A percentile compares a stretch with the other conserved stretches of the same genome.
Conservation (phyloP, 495 filamentous ascomycete genomes). For the Lophium mytilinum region DNA sequence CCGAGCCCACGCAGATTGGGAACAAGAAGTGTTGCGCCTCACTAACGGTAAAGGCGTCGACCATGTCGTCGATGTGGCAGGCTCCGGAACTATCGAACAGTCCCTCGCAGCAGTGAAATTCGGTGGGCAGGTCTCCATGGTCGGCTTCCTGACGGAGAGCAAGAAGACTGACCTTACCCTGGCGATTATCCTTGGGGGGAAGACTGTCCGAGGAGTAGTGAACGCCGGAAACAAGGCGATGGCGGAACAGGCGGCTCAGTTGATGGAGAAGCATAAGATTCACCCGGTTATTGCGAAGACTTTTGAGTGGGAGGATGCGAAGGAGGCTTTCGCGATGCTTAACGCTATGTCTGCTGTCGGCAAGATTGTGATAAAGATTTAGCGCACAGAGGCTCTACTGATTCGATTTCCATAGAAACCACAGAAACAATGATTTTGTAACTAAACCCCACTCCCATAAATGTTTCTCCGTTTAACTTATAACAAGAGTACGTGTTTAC, state of each 20-base stretch:
- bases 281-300: conserved; percentile 43
- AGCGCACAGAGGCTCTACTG: not conserved
- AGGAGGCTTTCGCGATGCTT: conserved; percentile 10
- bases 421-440: no score
- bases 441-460: no score
- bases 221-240: conserved; percentile 36
- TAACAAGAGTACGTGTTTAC: no score
- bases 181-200: conserved; percentile 4
- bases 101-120: not conserved
- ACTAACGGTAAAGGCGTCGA: conserved; percentile 13
- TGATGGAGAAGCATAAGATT: conserved; percentile 44
- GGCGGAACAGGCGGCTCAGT: conserved; percentile 43
- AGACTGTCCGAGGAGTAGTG: conserved; percentile 8
- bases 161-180: conserved; percentile 3
- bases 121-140: conserved; percentile 3
- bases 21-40: conserved; percentile 4
- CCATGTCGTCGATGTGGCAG: conserved; percentile 9
- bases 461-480: no score
- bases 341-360: conserved; percentile 5
- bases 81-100: conserved; percentile 11
- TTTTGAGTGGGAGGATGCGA: conserved; percentile 48
- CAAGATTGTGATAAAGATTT: conserved; percentile 19
- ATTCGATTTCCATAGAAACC: no score
- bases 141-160: conserved; percentile 9
- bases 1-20: conserved; percentile 1